phyloP scores from a whole-genome alignment of 306 rosid species.

The Glycine soja region DNA sequence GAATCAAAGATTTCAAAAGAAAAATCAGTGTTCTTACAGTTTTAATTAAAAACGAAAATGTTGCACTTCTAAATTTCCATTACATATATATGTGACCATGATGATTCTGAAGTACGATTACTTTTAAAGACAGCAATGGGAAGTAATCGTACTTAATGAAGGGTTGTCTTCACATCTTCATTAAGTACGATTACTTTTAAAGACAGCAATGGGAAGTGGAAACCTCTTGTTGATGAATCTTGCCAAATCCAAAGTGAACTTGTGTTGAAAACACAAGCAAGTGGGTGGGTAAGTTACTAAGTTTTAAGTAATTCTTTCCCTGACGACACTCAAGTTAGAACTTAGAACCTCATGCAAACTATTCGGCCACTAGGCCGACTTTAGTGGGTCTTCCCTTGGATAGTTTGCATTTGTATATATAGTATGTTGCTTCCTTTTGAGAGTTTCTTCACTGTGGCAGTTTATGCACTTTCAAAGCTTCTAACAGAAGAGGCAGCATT shows the following conservation, averaged over 20 bases:
- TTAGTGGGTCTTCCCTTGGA: neutral
- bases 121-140: slow-evolving; percentile 13
- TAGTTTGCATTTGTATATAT: neutral
- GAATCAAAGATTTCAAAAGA: too few relatives aligned
- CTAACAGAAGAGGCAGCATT: slow-evolving; percentile 75
- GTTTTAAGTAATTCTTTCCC: slow-evolving; percentile 9
- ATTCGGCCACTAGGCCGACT: neutral
- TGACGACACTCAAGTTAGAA: neutral
- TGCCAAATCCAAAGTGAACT: slow-evolving; percentile 61
- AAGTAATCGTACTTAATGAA: too few relatives aligned
- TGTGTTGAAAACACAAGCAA: slow-evolving; percentile 63
- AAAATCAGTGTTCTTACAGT: too few relatives aligned
- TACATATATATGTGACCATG: too few relatives aligned
- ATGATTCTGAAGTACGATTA: too few relatives aligned
- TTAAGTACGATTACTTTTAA: too few relatives aligned
- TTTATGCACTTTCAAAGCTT: slow-evolving; percentile 76
- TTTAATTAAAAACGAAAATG: too few relatives aligned
- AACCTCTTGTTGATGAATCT: slow-evolving; percentile 69
- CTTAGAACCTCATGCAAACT: neutral
- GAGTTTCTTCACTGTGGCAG: slow-evolving; percentile 39
- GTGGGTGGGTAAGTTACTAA: slow-evolving; percentile 68
- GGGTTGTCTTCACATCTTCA: too few relatives aligned
- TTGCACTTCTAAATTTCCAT: too few relatives aligned
- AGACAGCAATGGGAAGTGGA: slow-evolving; percentile 53
- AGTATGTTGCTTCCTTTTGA: neutral